A percentile compares a stretch with the other conserved stretches of the same genome.
Conservation (phyloP, 768 basidiomycete genomes). For the Lactarius vividus region DNA sequence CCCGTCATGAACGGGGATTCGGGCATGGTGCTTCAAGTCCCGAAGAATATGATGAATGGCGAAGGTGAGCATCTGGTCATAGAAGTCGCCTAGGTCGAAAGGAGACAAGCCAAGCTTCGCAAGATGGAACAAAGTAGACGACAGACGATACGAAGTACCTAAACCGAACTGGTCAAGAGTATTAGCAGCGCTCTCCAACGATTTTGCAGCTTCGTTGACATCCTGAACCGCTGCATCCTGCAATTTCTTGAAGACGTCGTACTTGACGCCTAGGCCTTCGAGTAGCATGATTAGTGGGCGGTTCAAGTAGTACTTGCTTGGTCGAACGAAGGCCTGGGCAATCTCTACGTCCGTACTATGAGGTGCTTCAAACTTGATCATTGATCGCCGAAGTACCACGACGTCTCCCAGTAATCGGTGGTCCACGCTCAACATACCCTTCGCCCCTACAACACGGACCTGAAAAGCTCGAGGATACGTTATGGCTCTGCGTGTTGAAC, state of each 20-base stretch:
- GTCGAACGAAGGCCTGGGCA: conserved; percentile 60
- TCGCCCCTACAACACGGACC: conserved; percentile 60
- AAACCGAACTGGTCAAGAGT: conserved; percentile 58
- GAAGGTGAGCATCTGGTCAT: conserved; percentile 50
- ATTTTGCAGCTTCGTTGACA: conserved; percentile 43
- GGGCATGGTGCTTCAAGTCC: conserved; percentile 57
- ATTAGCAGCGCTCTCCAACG: conserved; percentile 44
- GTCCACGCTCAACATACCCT: conserved; percentile 65
- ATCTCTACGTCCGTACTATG: conserved; percentile 54
- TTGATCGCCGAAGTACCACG: conserved; percentile 54
- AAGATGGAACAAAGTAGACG: conserved; percentile 51
- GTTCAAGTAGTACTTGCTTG: conserved; percentile 55
- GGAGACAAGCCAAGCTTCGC: conserved; percentile 46
- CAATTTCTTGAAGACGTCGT: conserved; percentile 49
- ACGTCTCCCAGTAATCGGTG: conserved; percentile 47
- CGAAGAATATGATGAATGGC: conserved; percentile 63
- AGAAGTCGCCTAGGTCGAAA: conserved; percentile 44
- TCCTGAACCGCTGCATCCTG: conserved; percentile 52
- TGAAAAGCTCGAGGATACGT: conserved; percentile 52
- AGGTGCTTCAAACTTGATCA: conserved; percentile 64
- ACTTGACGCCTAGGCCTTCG: conserved; percentile 56
- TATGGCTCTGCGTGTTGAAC: conserved; percentile 35
- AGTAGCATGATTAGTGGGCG: conserved; percentile 66
- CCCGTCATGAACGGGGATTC: conserved; percentile 61
- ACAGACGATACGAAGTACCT: conserved; percentile 52